A percentile compares a stretch with the other conserved stretches of the same genome.
Evolutionary conservation across 768 basidiomycete species (phyloP).

Genomic region (Lactarius evosmus): DNA sequence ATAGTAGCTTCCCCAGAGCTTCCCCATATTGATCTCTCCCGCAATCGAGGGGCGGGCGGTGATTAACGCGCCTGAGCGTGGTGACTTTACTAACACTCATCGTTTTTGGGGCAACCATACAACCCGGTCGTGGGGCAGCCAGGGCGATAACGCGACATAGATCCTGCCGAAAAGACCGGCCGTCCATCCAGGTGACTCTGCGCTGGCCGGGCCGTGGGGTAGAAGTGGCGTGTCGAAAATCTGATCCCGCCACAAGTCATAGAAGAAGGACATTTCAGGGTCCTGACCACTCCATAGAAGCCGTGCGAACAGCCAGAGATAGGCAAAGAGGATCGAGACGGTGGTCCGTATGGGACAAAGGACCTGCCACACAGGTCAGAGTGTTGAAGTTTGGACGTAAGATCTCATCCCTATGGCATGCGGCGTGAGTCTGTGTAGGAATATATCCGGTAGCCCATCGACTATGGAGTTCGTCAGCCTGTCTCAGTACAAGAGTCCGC

Average conservation of each 20-base stretch:
- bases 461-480: background rate
- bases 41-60: slow-evolving; percentile 5
- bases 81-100: slow-evolving; percentile 6
- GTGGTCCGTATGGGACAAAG: slow-evolving; percentile 15
- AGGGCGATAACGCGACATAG: slow-evolving; percentile 23
- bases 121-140: slow-evolving; percentile 1
- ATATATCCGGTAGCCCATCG: slow-evolving; percentile 16
- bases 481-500: background rate
- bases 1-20: background rate
- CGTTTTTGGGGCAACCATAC: background rate
- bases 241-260: slow-evolving; percentile 18
- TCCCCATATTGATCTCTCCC: slow-evolving; percentile 5
- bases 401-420: slow-evolving; percentile 8
- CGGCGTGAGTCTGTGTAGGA: background rate
- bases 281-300: slow-evolving; percentile 16
- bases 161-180: background rate
- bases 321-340: background rate
- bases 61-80: slow-evolving; percentile 15
- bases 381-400: background rate
- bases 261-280: slow-evolving; percentile 14
- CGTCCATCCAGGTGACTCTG: slow-evolving; percentile 11
- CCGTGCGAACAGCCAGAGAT: slow-evolving; percentile 6
- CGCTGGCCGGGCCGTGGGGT: slow-evolving; percentile 13
- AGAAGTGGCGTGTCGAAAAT: slow-evolving; percentile 15
- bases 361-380: slow-evolving; percentile 10